phyloP scores from a whole-genome alignment of 2,329 filamentous ascomycete species.

The Zelopaecilomyces penicillatus region DNA sequence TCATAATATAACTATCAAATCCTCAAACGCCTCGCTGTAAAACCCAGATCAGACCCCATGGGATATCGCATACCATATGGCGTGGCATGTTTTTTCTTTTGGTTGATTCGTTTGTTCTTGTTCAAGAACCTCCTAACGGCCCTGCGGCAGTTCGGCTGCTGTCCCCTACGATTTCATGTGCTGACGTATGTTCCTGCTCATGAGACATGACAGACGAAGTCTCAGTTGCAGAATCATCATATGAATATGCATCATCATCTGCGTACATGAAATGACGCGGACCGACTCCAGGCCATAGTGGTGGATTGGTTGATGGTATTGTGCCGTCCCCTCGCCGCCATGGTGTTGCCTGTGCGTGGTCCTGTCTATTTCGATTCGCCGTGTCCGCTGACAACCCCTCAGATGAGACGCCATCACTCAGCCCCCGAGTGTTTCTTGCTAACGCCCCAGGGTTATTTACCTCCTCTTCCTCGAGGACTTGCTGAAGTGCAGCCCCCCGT shows the following conservation, averaged over 20 bases:
- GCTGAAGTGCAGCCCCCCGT: constrained; percentile 47
- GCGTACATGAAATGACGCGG: constrained; percentile 21
- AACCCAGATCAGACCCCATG: too few species aligned
- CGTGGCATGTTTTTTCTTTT: too few species aligned
- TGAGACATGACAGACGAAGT: constrained; percentile 20
- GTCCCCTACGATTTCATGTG: too few species aligned
- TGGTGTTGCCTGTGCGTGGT: constrained; percentile 10
- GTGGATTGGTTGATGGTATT: constrained; percentile 27
- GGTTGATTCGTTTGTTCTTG: too few species aligned
- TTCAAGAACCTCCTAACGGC: too few species aligned
- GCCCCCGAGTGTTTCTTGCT: constrained; percentile 5
- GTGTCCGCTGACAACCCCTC: constrained; percentile 1
- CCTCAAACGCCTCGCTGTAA: too few species aligned
- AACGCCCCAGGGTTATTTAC: constrained; percentile 5
- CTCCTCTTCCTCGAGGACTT: constrained; percentile 46
- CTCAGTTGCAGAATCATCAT: constrained; percentile 21
- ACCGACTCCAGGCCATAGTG: constrained; percentile 35
- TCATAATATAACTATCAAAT: too few species aligned
- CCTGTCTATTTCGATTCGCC: background rate
- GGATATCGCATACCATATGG: too few species aligned
- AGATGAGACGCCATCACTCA: constrained; percentile 17
- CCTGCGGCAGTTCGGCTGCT: too few species aligned
- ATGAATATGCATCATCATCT: constrained; percentile 26
- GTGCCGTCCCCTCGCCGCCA: constrained; percentile 15
- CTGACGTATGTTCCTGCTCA: constrained; percentile 9